Conservation (phyloP, 1,139 yeast genomes). For the Waltiozyma sp. region DNA sequence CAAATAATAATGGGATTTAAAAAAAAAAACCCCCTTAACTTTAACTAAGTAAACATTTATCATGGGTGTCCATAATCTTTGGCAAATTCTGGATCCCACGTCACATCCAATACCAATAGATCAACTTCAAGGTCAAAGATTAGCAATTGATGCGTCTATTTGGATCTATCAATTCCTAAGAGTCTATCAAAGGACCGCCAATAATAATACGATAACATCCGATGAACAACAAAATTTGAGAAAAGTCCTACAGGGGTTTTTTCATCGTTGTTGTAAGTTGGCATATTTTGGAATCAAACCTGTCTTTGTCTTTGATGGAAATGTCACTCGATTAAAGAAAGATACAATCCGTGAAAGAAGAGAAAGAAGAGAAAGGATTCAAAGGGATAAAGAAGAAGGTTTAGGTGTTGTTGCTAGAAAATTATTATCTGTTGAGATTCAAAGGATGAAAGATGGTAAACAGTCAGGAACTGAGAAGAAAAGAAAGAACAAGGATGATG, state of each 20-base stretch:
- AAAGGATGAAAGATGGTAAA: constrained; percentile 33
- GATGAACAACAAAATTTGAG: neutral
- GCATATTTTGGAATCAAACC: constrained; percentile 85
- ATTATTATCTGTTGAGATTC: constrained; percentile 64
- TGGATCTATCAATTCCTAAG: constrained; percentile 97
- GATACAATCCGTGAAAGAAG: constrained; percentile 63
- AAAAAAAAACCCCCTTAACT: too few relatives aligned
- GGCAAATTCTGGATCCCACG: constrained; percentile 88
- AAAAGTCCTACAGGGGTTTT: constrained; percentile 48
- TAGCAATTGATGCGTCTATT: constrained; percentile 97
- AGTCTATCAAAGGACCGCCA: constrained; percentile 22
- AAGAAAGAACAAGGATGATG: neutral
- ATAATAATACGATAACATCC: neutral
- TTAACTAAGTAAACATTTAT: too few relatives aligned
- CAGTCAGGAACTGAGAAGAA: neutral
- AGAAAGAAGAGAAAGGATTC: constrained; percentile 40
- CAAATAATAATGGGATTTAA: too few relatives aligned
- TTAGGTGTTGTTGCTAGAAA: constrained; percentile 60
- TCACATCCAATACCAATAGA: constrained; percentile 88
- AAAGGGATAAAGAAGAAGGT: constrained; percentile 58
- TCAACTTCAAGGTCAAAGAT: constrained; percentile 56
- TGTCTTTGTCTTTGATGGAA: constrained; percentile 95
- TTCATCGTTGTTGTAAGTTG: constrained; percentile 84
- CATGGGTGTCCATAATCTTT: constrained; percentile 95
- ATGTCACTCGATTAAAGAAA: constrained; percentile 78